Percentiles rank a stretch among this genome's conserved stretches.
These are phyloP conservation scores for Hyaloperonospora arabidopsidis DNA, from an alignment of 352 stramenopile genomes.

Conservation along the genomic window DNA sequence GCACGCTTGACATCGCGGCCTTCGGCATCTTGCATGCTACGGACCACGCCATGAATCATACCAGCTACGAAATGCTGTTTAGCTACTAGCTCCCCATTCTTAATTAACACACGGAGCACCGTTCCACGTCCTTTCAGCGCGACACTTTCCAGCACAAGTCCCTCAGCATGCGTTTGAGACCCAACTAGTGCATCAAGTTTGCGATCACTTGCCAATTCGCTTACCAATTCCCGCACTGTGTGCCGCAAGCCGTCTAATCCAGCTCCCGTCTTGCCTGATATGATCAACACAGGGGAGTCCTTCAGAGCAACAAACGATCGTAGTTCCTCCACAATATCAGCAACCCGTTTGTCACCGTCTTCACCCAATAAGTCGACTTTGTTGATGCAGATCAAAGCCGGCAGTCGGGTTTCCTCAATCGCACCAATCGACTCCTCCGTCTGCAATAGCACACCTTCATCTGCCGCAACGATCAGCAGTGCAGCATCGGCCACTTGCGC, in stretches of 20 bases:
- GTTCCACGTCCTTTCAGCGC: slow-evolving; percentile 56
- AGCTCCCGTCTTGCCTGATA: slow-evolving; percentile 59
- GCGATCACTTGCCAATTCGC: slow-evolving; percentile 22
- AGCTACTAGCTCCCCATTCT: slow-evolving; percentile 46
- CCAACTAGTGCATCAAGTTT: slow-evolving; percentile 38
- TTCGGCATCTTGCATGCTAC: slow-evolving; percentile 49
- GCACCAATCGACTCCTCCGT: slow-evolving; percentile 94
- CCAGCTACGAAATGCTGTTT: slow-evolving; percentile 77
- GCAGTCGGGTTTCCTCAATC: slow-evolving; percentile 69
- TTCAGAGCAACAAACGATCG: slow-evolving; percentile 80
- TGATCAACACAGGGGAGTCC: slow-evolving; percentile 54
- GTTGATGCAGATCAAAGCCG: slow-evolving; percentile 77
- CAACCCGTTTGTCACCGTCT: slow-evolving; percentile 29
- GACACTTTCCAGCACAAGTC: slow-evolving; percentile 70
- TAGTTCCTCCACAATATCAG: slow-evolving; percentile 44
- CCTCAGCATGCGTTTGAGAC: slow-evolving; percentile 33
- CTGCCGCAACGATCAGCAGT: slow-evolving; percentile 94
- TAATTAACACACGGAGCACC: slow-evolving; percentile 66
- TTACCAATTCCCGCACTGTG: slow-evolving; percentile 33
- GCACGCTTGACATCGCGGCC: slow-evolving; percentile 45
- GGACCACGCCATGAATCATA: slow-evolving; percentile 81
- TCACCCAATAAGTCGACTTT: slow-evolving; percentile 73
- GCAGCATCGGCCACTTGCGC: slow-evolving; percentile 97
- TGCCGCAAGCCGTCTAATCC: slow-evolving; percentile 50
- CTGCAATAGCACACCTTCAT: slow-evolving; percentile 98